phyloP scores from a whole-genome alignment of 345 rosid genomes.

The Pugionium dolabratum region DNA sequence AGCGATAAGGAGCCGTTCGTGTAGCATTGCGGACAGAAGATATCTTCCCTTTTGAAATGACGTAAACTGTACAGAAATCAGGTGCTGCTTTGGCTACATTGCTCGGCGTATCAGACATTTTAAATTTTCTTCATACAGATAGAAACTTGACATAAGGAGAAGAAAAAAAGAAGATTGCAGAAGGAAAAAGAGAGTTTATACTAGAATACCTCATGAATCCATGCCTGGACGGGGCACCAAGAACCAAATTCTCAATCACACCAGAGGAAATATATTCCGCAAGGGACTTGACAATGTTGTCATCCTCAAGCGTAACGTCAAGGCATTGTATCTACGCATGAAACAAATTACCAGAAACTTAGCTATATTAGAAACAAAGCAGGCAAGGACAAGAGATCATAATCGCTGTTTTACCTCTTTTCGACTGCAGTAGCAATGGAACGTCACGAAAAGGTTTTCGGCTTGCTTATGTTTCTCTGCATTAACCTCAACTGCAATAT shows the following conservation, averaged over 20 bases:
- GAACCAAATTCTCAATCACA: slow-evolving; percentile 74
- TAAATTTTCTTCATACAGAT: slow-evolving; percentile 57
- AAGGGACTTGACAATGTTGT: slow-evolving; percentile 64
- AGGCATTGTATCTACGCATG: slow-evolving; percentile 49
- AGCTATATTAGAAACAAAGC: too few relatives aligned
- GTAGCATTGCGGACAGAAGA: slow-evolving; percentile 59
- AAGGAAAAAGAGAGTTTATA: neutral
- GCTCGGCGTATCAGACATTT: slow-evolving; percentile 60
- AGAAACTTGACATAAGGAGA: neutral
- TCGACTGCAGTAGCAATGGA: slow-evolving; percentile 84
- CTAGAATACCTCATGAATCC: slow-evolving; percentile 63
- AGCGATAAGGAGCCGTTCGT: slow-evolving; percentile 58
- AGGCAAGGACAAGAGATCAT: slow-evolving; percentile 2
- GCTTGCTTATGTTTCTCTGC: slow-evolving; percentile 49
- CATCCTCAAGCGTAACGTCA: slow-evolving; percentile 66
- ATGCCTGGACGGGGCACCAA: slow-evolving; percentile 72
- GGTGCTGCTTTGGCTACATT: slow-evolving; percentile 64
- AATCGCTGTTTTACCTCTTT: slow-evolving; percentile 57
- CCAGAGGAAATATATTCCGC: slow-evolving; percentile 69
- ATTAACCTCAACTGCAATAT: slow-evolving; percentile 27
- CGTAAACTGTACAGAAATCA: slow-evolving; percentile 81
- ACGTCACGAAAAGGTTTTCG: slow-evolving; percentile 67
- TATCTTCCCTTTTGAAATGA: slow-evolving; percentile 75
- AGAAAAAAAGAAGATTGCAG: neutral
- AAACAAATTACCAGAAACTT: too few relatives aligned